These are phyloP conservation scores for Pythium brachiatum DNA, from an alignment of 352 stramenopile species.

Conservation along the genomic window DNA sequence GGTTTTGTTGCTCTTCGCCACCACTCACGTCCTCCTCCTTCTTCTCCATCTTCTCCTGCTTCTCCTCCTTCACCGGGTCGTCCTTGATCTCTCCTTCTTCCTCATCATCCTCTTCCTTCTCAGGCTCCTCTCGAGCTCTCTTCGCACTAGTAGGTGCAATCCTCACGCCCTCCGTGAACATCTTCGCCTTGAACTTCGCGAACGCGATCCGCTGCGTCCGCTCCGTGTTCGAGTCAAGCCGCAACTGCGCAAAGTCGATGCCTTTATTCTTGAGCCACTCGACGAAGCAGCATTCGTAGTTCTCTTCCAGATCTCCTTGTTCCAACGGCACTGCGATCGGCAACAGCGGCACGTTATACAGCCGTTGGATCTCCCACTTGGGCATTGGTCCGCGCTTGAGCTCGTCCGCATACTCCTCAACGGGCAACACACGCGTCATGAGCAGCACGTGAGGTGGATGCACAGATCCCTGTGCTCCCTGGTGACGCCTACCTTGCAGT, in stretches of 20 bases:
- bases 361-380: background rate
- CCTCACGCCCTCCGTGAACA: background rate
- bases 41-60: too few species aligned
- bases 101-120: background rate
- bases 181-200: constrained; percentile 3
- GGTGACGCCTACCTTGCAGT: background rate
- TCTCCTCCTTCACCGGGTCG: too few species aligned
- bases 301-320: background rate
- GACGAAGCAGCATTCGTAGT: constrained; percentile 4
- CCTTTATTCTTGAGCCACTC: constrained; percentile 5
- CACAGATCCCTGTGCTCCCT: too few species aligned
- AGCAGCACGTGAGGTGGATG: too few species aligned
- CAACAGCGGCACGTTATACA: background rate
- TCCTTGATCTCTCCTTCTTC: background rate
- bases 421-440: background rate
- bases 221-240: background rate
- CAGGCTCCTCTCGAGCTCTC: background rate
- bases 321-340: constrained; percentile 3
- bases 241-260: background rate
- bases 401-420: constrained; percentile 2
- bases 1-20: too few species aligned
- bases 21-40: too few species aligned
- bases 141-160: background rate
- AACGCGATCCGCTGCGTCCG: constrained; percentile 12
- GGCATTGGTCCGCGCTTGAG: background rate